Evolutionary conservation across 164 flowering plant genomes (phyloP), one percentile per base, ranked within the genome.

Genomic region (Pachysandra terminalis): DNA sequence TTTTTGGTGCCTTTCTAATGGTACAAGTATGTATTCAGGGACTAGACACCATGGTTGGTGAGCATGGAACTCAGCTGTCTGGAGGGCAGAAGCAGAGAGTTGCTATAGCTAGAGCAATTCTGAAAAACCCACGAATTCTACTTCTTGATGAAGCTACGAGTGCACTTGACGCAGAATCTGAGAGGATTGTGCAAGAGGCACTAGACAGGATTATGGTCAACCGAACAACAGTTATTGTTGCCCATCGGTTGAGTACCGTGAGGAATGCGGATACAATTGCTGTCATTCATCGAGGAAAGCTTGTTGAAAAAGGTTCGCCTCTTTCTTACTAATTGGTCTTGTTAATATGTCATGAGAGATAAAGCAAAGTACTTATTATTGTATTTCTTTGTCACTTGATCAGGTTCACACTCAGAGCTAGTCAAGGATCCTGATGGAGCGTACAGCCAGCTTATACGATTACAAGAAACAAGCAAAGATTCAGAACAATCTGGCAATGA

Each of bases 101-200:
- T 65, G 74, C 68, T 1, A 71, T 71, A 58, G 80, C 80, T 23
- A 73, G 80, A 67, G 80, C 80, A 27, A 71, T 77, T 27, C 71
- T 77, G 15, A 77, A 71, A 66, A 40, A 73, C 56, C 80, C 80
- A 24, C 60, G 74, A n/a, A 73, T 77, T 67, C 54, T 77, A 45
- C 80, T 77, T 67, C 65, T 77, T 21, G 83, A 80, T 64, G 80
- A 80, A 70, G 83, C 83, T 35, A 83, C 84, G n/a, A 83, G 86
- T 71, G 86, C 84, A 55, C 75, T 83, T 28, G 87, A 83, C 65
- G 74, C 84, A 37, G 87, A 83, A 69, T 83, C 84, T n/a, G 84
- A 83, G 74, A 74, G 77, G 41, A 41, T 84, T 10, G 87, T 84
- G 54, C 85, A 84, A 63, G 82, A 81, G 65, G 85, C 87, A 57